Evolutionary conservation across 1,139 yeast species (phyloP), one percentile per base, ranked within the genome.

Genomic region (Debaryomyces nepalensis): DNA sequence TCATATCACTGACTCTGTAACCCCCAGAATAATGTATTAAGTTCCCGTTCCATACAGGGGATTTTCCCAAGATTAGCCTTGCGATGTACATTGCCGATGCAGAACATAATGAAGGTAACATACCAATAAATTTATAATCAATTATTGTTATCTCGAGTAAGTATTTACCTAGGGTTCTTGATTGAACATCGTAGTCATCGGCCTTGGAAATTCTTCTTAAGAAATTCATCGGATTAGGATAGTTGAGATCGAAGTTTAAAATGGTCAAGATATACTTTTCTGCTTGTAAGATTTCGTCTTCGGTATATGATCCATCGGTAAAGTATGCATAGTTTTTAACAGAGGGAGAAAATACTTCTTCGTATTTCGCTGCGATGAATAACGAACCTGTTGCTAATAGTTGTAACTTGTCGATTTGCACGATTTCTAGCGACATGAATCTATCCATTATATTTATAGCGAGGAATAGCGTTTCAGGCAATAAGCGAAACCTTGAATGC

Each of bases 211-310:
- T 88, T 61, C 98, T 79, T 63, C 98, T 81, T 55, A 91, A 70
- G 59, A 90, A 91, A 66, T 90, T 90, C 90, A 91, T 86, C 45
- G 98, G 97, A 59, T 89, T 89, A 41, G 97, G 97, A 59, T 87
- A 89, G 55, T 88, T 85, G 57, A 90, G 74, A 61, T 88, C 87
- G 64, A 87, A 91, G 51, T 82, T 78, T 43, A 91, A 70, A 31
- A 84, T 82, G 52, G 87, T 86, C 46, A 91, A 68, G 42, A 91
- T 84, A 57, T 81, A 85, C 59, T 84, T 85, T 63, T 91, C 98
- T 29, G 96, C 96, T 58, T 83, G 87, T 54, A 90, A 75, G 42
- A 91, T 87, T 58, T 88, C 96, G 44, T 86, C 91, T 59, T 84
- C 95, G 8, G 88, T 77, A 52, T 86, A 87, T 16, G 90, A 87